Base-by-base conservation (phyloP, 805 yeast genomes). In the Wickerhamiella nectarea region DNA sequence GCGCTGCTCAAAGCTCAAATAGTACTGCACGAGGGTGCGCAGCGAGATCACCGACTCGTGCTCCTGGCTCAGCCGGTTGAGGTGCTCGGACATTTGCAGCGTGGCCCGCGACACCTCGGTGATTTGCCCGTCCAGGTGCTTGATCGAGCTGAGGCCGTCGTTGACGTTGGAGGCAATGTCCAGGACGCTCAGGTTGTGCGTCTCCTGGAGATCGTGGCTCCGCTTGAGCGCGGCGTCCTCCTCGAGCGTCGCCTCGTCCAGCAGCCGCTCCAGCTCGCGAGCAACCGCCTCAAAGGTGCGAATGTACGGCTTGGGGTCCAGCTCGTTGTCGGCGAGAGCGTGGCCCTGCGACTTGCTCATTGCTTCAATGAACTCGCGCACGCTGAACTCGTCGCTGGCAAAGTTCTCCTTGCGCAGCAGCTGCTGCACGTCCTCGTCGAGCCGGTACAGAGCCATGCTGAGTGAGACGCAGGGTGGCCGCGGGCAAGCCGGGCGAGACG, bases 251-350 rank as follows among this genome's bases (percentile, higher is more conserved):
- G 86, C 74, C 36, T 79, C 79, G 1, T 69, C 71, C 37, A 69
- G 69, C 35, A 91, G 62, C 40, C 67, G 68, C 53, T 75, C 73
- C 50, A 89, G 65, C 54, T 84, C 89, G 37, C 76, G 69, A 36
- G 86, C 65, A 2, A 91, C 83, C 1, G 87, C 76, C 57, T 89
- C 96, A 59, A 91, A 87, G 0, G 95, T 84, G 52, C 95, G 73
- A 38, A 89, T 89, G 57, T 83, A 91, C 1, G 97, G 97, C 55
- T 84, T 85, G 1, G 97, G 95, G 56, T 91, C 95, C 44, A 85
- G 61, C 10, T 64, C 60, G 50, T 46, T 46, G 43, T 49, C 55
- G 24, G 46, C 53, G 18, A 48, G 46, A 26, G 55, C 50, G 40
- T 55, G 54, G 36, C 72, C 66, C 50, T 80, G 82, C 54, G 78